Evolutionary conservation across 169 alveolate genomes (phyloP).

Genomic region (Cyclospora cayetanensis): DNA sequence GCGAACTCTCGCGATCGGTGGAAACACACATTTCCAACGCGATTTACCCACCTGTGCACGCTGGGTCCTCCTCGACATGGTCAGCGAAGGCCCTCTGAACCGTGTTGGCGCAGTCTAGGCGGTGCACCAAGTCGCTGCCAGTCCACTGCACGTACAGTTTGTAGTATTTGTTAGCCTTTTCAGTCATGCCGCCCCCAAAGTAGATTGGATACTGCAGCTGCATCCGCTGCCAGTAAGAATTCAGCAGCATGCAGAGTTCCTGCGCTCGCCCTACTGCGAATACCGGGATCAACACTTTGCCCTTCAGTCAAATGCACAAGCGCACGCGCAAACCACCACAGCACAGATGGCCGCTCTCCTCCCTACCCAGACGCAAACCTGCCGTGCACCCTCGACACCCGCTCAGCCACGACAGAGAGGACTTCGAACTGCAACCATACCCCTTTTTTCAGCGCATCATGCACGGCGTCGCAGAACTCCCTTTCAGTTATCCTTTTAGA

Average conservation of each 20-base stretch:
- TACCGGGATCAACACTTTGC: slow-evolving; percentile 96
- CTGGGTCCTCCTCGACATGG: slow-evolving; percentile 52
- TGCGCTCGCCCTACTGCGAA: slow-evolving; percentile 99
- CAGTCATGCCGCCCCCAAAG: slow-evolving; percentile 98
- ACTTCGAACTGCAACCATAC: no score
- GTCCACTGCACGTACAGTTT: slow-evolving; percentile 90
- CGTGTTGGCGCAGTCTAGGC: slow-evolving; percentile 22
- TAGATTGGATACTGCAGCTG: slow-evolving; percentile 93
- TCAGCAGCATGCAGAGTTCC: slow-evolving; percentile 96
- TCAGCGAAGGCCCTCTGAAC: slow-evolving; percentile 16
- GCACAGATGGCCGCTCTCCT: background rate
- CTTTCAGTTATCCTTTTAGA: slow-evolving; percentile 96
- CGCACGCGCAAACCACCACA: background rate
- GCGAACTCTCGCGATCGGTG: no score
- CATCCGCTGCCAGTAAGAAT: slow-evolving; percentile 96
- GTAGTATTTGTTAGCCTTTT: slow-evolving; percentile 95
- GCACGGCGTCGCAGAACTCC: slow-evolving; percentile 93
- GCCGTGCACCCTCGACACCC: no score
- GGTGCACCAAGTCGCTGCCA: slow-evolving; percentile 73
- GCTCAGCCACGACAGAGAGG: no score
- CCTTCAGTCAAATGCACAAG: background rate
- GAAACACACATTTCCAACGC: no score
- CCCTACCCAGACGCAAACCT: no score
- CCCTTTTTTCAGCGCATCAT: slow-evolving; percentile 84
- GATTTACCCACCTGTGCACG: no score